These are phyloP conservation scores for Pichia gijzeniarum DNA, from an alignment of 805 yeast genomes.

Conservation along the genomic window DNA sequence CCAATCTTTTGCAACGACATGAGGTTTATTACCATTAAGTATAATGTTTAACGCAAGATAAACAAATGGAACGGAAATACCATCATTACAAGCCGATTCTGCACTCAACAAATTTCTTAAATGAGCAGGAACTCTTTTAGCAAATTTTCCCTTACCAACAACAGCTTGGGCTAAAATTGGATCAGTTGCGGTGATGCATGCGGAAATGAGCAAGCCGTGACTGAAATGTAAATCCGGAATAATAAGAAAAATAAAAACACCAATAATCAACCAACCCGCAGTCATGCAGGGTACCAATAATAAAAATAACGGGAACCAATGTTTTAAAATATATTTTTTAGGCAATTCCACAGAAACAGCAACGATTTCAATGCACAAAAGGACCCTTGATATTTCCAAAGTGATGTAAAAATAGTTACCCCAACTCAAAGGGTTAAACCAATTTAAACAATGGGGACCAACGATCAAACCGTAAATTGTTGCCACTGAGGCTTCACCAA, in stretches of 20 bases:
- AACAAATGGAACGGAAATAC: constrained; percentile 65
- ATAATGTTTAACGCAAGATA: constrained; percentile 51
- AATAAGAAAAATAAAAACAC: constrained; percentile 53
- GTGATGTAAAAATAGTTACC: constrained; percentile 51
- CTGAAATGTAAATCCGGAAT: constrained; percentile 51
- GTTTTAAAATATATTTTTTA: constrained; percentile 53
- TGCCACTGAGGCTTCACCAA: constrained; percentile 65
- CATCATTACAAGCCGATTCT: constrained; percentile 74
- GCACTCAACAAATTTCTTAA: constrained; percentile 57
- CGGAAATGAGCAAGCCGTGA: constrained; percentile 54
- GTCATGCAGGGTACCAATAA: constrained; percentile 66
- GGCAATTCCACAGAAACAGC: constrained; percentile 73
- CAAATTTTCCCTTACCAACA: constrained; percentile 68
- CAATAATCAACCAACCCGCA: constrained; percentile 60
- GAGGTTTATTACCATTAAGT: constrained; percentile 41
- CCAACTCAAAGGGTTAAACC: constrained; percentile 55
- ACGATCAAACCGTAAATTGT: constrained; percentile 54
- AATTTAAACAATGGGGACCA: constrained; percentile 51
- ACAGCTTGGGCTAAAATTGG: constrained; percentile 71
- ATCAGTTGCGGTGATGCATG: constrained; percentile 74
- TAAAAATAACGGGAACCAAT: constrained; percentile 51
- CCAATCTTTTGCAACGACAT: constrained; percentile 57
- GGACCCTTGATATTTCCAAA: constrained; percentile 53
- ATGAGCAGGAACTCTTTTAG: constrained; percentile 58
- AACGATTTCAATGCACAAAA: constrained; percentile 63